Evolutionary conservation across 2,329 filamentous ascomycete genomes (phyloP), one percentile per base, ranked within the genome.

Genomic region (Trichoderma koningii): DNA sequence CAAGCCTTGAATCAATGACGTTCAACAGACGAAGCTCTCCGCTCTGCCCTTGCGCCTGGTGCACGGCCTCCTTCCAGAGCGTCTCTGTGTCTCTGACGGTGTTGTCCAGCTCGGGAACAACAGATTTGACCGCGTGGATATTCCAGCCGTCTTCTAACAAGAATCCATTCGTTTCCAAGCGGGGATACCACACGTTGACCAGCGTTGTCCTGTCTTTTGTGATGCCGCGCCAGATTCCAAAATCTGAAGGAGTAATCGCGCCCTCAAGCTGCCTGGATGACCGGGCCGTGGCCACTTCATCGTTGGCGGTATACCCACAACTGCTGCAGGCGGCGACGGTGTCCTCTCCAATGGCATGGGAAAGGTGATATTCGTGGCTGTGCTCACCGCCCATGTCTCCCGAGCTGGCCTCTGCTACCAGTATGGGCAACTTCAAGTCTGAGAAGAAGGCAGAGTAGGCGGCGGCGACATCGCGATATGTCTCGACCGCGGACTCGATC

Each of bases 351-450:
- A 90, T 88, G 0, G 84, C 74, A 34, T 89, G 92, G 1, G 89
- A 84, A 57, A 97, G 89, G 74, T 97, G 95, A 74, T 96, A 99
- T 73, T 99, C 95, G 74, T 99, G 95, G 75, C 93, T 98, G 44
- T 97, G 78, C 69, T 89, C 89, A 14, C 95, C 95, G 38, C 95
- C 95, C 86, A 99, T 99, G 69, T 92, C 91, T n/a, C 95, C 95
- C 1, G 94, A 97, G 75, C 93, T 93, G 7, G 95, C 95, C 70
- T 92, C 87, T 1, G 94, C 94, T 21, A 96, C 88, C 0, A 96
- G 76, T 69, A 95, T 92, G 0, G 92, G 92, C 15, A 99, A 76
- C 69, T 89, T 92, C 41, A 99, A 81, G 66, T 96, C 91, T 51
- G 90, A 79, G 71, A 99, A 96, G 57, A 99, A 85, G 19, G 83